Conservation (phyloP, 192 early-diverging fungal genomes). For the Linnemannia zychae region DNA sequence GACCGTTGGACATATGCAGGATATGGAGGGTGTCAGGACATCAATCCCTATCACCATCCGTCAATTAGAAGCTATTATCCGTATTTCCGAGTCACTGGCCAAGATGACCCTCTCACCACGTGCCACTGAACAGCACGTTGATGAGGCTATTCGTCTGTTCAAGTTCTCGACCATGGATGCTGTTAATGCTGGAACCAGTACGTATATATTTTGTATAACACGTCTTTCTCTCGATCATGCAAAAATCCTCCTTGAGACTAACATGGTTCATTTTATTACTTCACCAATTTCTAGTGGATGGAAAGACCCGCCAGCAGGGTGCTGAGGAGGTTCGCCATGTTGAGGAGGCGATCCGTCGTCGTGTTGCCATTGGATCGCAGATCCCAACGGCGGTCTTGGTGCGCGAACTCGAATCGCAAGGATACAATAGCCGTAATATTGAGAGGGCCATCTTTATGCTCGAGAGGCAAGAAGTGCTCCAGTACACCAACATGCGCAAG, state of each 20-base stretch:
- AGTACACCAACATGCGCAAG: conserved; percentile 84
- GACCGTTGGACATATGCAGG: conserved; percentile 84
- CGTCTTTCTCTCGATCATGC: too few relatives aligned
- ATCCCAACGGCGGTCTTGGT: conserved; percentile 65
- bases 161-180: conserved; percentile 98
- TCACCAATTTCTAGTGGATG: too few relatives aligned
- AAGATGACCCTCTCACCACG: conserved; percentile 91
- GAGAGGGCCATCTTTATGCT: conserved; percentile 84
- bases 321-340: conserved; percentile 82
- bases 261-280: too few relatives aligned
- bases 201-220: conserved; percentile 14
- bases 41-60: conserved; percentile 98
- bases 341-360: conserved; percentile 86
- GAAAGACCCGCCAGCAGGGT: conserved; percentile 81
- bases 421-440: conserved; percentile 63
- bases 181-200: conserved; percentile 89
- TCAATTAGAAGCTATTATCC: conserved; percentile 98
- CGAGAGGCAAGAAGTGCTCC: conserved; percentile 83
- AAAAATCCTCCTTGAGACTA: too few relatives aligned
- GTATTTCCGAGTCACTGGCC: conserved; percentile 97
- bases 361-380: conserved; percentile 91
- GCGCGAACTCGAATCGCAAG: conserved; percentile 60
- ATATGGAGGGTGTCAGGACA: conserved; percentile 75
- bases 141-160: conserved; percentile 98
- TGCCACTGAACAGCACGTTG: conserved; percentile 91